Conservation (phyloP, 495 filamentous ascomycete genomes). For the Xylaria nigripes region DNA sequence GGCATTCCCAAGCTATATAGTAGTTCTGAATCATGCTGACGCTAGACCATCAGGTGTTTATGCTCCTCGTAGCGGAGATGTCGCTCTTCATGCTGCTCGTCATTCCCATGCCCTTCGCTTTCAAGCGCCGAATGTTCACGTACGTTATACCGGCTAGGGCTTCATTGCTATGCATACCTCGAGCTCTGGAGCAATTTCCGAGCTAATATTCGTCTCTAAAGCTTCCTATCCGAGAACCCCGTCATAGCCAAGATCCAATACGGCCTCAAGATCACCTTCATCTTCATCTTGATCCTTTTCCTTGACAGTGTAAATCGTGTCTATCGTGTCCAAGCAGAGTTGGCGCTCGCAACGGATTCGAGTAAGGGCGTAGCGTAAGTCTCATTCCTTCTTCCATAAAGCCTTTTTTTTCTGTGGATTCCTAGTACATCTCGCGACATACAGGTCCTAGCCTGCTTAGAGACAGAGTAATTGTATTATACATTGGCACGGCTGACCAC, state of each 20-base stretch:
- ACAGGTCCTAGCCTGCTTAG: not conserved
- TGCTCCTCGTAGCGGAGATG: slow-evolving; percentile 91
- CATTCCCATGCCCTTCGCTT: slow-evolving; percentile 78
- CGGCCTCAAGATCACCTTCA: slow-evolving; percentile 78
- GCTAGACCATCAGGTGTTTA: slow-evolving; percentile 65
- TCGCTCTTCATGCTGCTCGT: slow-evolving; percentile 83
- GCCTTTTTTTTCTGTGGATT: not conserved
- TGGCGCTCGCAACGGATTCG: slow-evolving; percentile 50
- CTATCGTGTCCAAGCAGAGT: slow-evolving; percentile 88
- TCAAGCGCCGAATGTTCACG: slow-evolving; percentile 82
- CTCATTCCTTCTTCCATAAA: not conserved
- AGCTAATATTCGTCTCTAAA: slow-evolving; percentile 14
- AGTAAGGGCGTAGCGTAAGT: slow-evolving; percentile 19
- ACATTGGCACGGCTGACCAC: slow-evolving; percentile 16
- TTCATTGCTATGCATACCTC: not conserved
- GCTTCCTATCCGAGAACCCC: slow-evolving; percentile 77
- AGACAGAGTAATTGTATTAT: not conserved
- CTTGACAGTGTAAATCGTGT: slow-evolving; percentile 98
- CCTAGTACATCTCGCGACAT: not conserved
- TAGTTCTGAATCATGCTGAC: slow-evolving; percentile 20
- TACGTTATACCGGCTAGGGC: slow-evolving; percentile 36
- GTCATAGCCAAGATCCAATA: slow-evolving; percentile 46
- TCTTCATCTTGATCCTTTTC: slow-evolving; percentile 97
- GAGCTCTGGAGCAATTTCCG: not conserved
- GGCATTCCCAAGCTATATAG: not conserved